Evolutionary conservation across 1,284 basidiomycete genomes (phyloP).

Genomic region (Boletus calvinii): DNA sequence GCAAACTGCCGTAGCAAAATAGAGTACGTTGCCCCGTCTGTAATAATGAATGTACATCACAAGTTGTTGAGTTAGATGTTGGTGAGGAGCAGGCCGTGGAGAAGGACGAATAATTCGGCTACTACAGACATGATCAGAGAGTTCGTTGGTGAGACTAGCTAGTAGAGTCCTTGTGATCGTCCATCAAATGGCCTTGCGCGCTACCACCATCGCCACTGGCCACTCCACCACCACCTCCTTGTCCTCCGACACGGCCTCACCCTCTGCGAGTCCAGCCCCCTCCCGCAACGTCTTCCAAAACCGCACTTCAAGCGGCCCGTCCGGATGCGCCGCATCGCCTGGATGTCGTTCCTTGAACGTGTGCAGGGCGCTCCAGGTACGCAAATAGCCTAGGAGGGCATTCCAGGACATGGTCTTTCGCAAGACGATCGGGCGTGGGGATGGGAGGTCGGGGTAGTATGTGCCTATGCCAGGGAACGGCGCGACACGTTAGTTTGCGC

Average conservation of each 20-base stretch:
- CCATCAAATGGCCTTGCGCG: conserved; percentile 32
- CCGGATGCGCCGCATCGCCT: conserved; percentile 45
- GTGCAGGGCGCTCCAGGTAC: conserved; percentile 16
- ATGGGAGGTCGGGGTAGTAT: conserved; percentile 46
- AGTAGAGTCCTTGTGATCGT: no score
- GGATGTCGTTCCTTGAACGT: conserved; percentile 43
- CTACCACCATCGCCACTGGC: conserved; percentile 64
- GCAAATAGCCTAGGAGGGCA: conserved; percentile 1
- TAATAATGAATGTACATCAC: no score
- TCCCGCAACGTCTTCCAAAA: conserved; percentile 55
- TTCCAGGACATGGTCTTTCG: conserved; percentile 3
- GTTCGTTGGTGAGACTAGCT: no score
- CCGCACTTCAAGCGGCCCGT: conserved; percentile 64
- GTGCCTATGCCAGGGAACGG: conserved; percentile 24
- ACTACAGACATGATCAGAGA: no score
- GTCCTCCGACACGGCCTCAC: conserved; percentile 36
- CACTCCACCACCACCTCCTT: conserved; percentile 72
- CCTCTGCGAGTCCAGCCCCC: conserved; percentile 6
- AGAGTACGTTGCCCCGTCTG: no score
- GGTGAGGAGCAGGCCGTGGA: no score
- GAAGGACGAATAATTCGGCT: no score
- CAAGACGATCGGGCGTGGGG: conserved; percentile 44
- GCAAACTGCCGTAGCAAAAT: no score
- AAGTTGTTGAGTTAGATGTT: no score
- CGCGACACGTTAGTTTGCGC: no score